Conservation (phyloP, 768 basidiomycete genomes). For the Trametes cubensis region DNA sequence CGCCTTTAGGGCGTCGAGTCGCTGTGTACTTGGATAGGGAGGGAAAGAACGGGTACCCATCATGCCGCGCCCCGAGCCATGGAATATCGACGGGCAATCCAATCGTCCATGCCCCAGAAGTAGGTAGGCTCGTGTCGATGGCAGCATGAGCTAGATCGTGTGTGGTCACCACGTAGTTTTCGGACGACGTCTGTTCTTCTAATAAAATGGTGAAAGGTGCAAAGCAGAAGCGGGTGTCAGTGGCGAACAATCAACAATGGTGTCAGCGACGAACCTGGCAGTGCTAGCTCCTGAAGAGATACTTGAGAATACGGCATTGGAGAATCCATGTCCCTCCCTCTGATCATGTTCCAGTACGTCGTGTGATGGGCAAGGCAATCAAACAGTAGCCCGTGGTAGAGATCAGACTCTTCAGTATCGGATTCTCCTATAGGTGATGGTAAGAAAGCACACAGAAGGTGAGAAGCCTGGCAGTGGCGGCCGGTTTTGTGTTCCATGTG, state of each 20-base stretch:
- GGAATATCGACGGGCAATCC: neutral
- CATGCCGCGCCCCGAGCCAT: slow-evolving; percentile 1
- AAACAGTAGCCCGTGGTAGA: neutral
- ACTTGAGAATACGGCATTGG: slow-evolving; percentile 8
- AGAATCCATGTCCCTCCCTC: neutral
- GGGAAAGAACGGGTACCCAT: slow-evolving; percentile 3
- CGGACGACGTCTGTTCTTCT: neutral
- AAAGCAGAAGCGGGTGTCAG: too few relatives aligned
- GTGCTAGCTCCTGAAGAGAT: neutral
- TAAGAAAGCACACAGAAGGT: too few relatives aligned
- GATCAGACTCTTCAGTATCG: neutral
- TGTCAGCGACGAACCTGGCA: neutral
- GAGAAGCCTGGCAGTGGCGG: too few relatives aligned
- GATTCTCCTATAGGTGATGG: neutral
- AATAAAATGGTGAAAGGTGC: too few relatives aligned
- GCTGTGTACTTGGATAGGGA: neutral
- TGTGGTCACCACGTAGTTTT: neutral
- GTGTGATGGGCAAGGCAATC: neutral
- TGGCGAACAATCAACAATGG: too few relatives aligned
- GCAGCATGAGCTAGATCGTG: neutral
- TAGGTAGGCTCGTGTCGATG: neutral
- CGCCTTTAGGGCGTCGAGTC: neutral
- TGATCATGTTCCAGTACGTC: neutral
- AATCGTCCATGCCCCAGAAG: neutral
- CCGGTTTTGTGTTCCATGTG: neutral